These are phyloP conservation scores for Phaeophleospora eucalypticola DNA, from an alignment of 2,329 filamentous ascomycete species.

Conservation along the genomic window DNA sequence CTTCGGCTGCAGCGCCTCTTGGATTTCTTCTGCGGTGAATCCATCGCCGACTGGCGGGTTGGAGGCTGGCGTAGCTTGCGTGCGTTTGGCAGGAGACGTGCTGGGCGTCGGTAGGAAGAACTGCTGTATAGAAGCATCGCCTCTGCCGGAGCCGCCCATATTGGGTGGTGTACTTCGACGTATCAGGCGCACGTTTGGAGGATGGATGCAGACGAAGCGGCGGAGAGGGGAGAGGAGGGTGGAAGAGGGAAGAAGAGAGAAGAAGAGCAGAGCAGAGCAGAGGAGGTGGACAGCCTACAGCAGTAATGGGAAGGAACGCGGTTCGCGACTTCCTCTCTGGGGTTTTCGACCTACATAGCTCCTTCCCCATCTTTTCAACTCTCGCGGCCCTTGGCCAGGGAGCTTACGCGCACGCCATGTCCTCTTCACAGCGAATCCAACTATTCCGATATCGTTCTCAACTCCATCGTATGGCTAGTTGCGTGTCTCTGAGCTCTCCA, in stretches of 20 bases:
- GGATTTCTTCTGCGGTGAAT: constrained; percentile 48
- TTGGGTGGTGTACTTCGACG: background rate
- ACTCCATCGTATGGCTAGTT: too few species aligned
- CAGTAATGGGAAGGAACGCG: background rate
- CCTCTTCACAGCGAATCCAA: too few species aligned
- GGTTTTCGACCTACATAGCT: background rate
- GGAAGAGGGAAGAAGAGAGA: constrained; percentile 1
- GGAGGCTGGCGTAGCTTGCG: constrained; percentile 5
- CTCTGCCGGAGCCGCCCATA: constrained; percentile 13
- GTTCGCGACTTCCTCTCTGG: background rate
- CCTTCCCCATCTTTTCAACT: too few species aligned
- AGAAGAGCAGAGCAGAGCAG: background rate
- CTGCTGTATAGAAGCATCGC: constrained; percentile 38
- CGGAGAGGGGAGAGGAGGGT: background rate
- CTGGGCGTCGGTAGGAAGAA: constrained; percentile 36
- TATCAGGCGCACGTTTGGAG: background rate
- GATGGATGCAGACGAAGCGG: background rate
- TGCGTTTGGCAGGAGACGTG: constrained; percentile 22
- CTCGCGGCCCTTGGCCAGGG: too few species aligned
- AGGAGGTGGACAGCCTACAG: background rate
- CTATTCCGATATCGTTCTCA: too few species aligned
- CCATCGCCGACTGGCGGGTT: constrained; percentile 43
- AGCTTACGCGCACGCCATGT: too few species aligned
- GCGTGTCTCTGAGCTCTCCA: too few species aligned
- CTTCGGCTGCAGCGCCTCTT: constrained; percentile 24